Conservation (phyloP, 352 stramenopile species). For the Saprolegnia diclina region DNA sequence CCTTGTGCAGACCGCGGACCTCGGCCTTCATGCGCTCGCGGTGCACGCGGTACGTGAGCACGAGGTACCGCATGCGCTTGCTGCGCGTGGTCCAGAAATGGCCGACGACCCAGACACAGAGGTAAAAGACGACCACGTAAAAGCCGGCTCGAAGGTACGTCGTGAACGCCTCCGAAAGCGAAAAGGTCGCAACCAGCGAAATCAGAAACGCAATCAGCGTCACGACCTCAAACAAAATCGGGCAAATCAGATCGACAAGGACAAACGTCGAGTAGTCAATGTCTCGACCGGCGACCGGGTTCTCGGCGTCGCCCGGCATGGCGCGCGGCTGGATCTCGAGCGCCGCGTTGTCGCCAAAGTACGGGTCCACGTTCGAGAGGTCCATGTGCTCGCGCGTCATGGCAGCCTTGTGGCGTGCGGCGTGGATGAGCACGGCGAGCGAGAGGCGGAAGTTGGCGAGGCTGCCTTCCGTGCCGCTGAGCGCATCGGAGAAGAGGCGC, state of each 20-base stretch:
- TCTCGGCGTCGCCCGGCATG: conserved; percentile 70
- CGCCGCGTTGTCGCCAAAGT: conserved; percentile 18
- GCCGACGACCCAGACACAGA: conserved; percentile 63
- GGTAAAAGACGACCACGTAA: conserved; percentile 63
- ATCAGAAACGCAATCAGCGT: conserved; percentile 41
- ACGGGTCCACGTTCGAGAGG: conserved; percentile 18
- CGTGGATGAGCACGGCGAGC: conserved; percentile 78
- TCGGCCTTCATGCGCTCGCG: conserved; percentile 62
- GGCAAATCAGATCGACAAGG: conserved; percentile 73
- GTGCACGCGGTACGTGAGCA: conserved; percentile 76
- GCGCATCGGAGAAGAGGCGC: conserved; percentile 75
- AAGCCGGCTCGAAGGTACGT: conserved; percentile 79
- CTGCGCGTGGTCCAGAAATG: conserved; percentile 83
- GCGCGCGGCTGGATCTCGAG: conserved; percentile 32
- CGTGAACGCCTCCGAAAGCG: conserved; percentile 60
- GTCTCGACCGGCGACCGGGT: conserved; percentile 42
- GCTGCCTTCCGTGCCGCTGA: conserved; percentile 75
- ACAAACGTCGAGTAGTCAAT: conserved; percentile 82
- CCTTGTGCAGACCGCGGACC: conserved; percentile 67
- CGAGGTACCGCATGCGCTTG: conserved; percentile 82
- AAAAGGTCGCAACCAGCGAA: conserved; percentile 54
- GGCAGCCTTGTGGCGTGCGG: conserved; percentile 63
- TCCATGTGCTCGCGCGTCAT: conserved; percentile 69
- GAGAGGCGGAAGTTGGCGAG: conserved; percentile 80
- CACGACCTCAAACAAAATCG: conserved; percentile 69